Base-by-base conservation (phyloP, 495 filamentous ascomycete species). In the Xylaria nigripes region DNA sequence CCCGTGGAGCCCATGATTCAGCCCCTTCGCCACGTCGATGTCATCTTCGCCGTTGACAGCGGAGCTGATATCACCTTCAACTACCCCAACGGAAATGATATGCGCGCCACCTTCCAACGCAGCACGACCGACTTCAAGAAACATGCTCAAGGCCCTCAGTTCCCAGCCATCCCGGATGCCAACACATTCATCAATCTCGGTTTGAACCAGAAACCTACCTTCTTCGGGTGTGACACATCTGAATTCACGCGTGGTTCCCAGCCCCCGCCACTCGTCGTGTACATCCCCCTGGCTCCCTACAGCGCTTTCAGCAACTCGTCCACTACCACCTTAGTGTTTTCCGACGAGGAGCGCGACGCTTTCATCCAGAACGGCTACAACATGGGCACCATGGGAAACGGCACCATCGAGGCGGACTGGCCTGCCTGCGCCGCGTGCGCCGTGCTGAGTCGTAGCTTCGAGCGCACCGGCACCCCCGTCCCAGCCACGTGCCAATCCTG, bases 31-130 rank as follows among this genome's bases (percentile, higher is more conserved):
- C 57, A 77, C 36, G 84, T 97, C 45, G 93, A 96, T 66, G 86
- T 95, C 22, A 89, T 96, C 66, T 95, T 96, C 66, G 92, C 91
- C 19, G 72, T 95, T 57, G 92, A 96, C 70, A 82, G 81, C 45
- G 89, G 85, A 8, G 90, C 88, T 27, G 91, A 96, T 68, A 92
- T 85, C 0, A 65, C 69, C 10, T 75, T 74, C 56, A 76, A 70
- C 71, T 96, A 89, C 88, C 92, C 92, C 44, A 93, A 95, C 69
- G 92, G 89, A 30, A 87, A 89, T 9, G 75, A 87, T 8, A 65
- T 96, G 4, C 82, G 91, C 9, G 87, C 90, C 19, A 90, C 87
- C 23, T 95, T 92, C 71, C 72, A 88, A 62, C 89, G 13, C 77
- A 78, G 58, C 58, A 34, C 24, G 86, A 90, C 55, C 72, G 73